Evolutionary conservation across 805 yeast species (phyloP), one percentile per base, ranked within the genome.

Genomic region (Candida sonorensis): DNA sequence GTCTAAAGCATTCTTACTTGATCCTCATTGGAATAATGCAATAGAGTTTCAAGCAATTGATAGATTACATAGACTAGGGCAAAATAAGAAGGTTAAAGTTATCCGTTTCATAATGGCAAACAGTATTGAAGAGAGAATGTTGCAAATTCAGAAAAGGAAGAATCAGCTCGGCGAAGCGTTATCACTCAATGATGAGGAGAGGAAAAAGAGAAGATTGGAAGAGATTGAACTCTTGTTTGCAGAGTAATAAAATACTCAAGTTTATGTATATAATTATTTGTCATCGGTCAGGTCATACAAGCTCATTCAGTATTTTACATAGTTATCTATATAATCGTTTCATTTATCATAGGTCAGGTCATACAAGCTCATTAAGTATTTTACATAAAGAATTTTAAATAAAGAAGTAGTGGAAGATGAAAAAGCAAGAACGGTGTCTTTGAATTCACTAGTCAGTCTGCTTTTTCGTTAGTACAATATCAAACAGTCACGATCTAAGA

Each of bases 21-120:
- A 88, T 49, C 96, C 97, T 0, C 88, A 95, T 92, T 88, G 97
- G 97, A 83, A 92, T 19, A 94, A 85, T 28, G 84, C 94, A 30
- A 75, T 81, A 33, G 95, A 86, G 48, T 85, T 83, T 31, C 96
- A 86, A 54, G 95, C 95, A 0, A 83, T 87, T 38, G 95, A 87
- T 57, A 57, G 97, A 46, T 71, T 90, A 12, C 96, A 88, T 51
- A 69, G 97, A 44, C 83, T 90, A 50, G 97, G 97, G 0, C 97
- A 88, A 51, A 62, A 62, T 9, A 71, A 66, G 17, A 68, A 67
- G 26, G 97, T 90, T 10, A 74, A 72, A 40, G 87, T 88, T 19
- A 64, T 75, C 2, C 60, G 97, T 37, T 88, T 88, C 48, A 85
- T 88, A 27, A 77, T 88, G 58, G 79, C 79, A 44, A 76, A 77